These are phyloP conservation scores for Rhododendron molle DNA, from an alignment of 148 eudicot genomes.

Conservation along the genomic window DNA sequence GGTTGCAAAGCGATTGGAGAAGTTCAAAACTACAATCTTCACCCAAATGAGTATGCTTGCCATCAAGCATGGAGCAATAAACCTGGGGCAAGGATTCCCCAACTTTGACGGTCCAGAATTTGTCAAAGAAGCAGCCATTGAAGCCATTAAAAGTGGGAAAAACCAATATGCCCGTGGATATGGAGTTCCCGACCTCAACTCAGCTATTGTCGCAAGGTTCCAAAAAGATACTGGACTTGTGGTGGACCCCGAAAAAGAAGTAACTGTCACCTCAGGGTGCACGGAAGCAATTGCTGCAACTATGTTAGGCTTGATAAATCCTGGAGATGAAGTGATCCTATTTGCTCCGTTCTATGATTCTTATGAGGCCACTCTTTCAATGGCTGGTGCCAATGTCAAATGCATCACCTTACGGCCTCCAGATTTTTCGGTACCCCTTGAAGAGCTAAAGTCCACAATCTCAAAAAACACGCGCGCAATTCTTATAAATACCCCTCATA, in stretches of 20 bases:
- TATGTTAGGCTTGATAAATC: conserved; percentile 86
- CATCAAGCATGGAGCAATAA: conserved; percentile 90
- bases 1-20: conserved; percentile 96
- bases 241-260: conserved; percentile 91
- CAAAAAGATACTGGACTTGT: conserved; percentile 74
- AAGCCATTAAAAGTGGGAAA: conserved; percentile 76
- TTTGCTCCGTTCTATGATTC: conserved; percentile 99
- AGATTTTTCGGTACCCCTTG: conserved; percentile 69
- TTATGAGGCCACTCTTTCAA: conserved; percentile 89
- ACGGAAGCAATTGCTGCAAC: conserved; percentile 99
- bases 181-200: conserved; percentile 90
- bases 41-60: conserved; percentile 98
- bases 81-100: conserved; percentile 98
- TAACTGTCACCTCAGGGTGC: conserved; percentile 97
- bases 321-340: conserved; percentile 85
- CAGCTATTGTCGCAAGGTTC: conserved; percentile 75
- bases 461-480: conserved; percentile 83
- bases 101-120: conserved; percentile 98
- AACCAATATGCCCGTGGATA: conserved; percentile 97
- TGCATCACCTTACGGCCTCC: conserved; percentile 78
- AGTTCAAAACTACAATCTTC: conserved; percentile 94
- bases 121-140: conserved; percentile 94
- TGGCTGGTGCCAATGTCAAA: conserved; percentile 91
- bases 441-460: conserved; percentile 61
- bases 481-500: conserved; percentile 90